Percentiles rank a stretch among this genome's conserved stretches.
These are phyloP conservation scores for Capillidium heterosporum DNA, from an alignment of 371 early-diverging fungal genomes.

Conservation along the genomic window DNA sequence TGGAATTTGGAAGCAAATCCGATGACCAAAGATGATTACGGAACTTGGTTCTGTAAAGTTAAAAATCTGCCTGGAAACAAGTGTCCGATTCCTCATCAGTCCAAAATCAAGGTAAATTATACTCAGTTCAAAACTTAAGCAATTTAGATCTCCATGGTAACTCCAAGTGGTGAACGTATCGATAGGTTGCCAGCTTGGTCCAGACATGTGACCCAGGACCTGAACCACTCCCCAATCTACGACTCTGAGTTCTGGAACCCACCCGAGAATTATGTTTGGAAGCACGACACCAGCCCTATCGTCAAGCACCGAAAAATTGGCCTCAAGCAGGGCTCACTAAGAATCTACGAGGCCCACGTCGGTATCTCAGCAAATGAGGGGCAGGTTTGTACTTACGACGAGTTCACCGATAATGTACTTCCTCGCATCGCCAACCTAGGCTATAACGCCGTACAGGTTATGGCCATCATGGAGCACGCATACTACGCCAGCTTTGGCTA, in stretches of 20 bases:
- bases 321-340: constrained; percentile 42
- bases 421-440: constrained; percentile 75
- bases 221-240: constrained; percentile 56
- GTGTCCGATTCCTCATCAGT: constrained; percentile 60
- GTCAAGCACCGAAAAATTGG: constrained; percentile 64
- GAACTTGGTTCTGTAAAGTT: constrained; percentile 56
- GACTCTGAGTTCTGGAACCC: constrained; percentile 92
- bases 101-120: constrained; percentile 63
- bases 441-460: constrained; percentile 88
- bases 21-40: constrained; percentile 60
- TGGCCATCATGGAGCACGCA: constrained; percentile 98
- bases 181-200: constrained; percentile 86
- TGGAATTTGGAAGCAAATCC: constrained; percentile 60
- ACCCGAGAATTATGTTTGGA: constrained; percentile 42
- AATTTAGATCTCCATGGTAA: constrained; percentile 44
- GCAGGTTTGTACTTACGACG: constrained; percentile 61
- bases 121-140: background rate
- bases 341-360: constrained; percentile 91
- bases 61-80: constrained; percentile 36
- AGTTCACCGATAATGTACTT: constrained; percentile 73
- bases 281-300: constrained; percentile 38
- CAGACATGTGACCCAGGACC: constrained; percentile 66
- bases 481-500: constrained; percentile 96
- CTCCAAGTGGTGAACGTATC: constrained; percentile 55
- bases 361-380: constrained; percentile 80